These are phyloP conservation scores for Aureobasidium sp. DNA, from an alignment of 2,329 filamentous ascomycete genomes.

Conservation along the genomic window DNA sequence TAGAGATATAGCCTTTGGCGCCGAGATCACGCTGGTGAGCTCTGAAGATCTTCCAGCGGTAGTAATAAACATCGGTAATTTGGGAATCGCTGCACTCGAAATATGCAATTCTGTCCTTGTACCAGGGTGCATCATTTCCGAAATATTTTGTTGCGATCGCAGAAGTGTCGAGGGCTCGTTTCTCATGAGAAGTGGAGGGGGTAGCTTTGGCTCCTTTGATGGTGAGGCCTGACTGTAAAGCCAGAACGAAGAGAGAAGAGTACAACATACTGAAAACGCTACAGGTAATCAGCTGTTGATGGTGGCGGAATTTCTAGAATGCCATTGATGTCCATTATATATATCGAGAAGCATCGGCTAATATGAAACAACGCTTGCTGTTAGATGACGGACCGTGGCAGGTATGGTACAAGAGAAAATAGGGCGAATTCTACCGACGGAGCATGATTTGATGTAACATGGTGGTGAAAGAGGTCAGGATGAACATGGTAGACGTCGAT, in stretches of 20 bases:
- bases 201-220: background rate
- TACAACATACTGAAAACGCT: background rate
- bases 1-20: constrained; percentile 34
- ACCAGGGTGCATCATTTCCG: constrained; percentile 34
- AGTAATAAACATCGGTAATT: constrained; percentile 37
- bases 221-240: background rate
- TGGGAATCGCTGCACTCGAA: constrained; percentile 31
- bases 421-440: background rate
- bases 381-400: background rate
- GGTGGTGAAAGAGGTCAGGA: background rate
- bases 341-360: background rate
- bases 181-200: background rate
- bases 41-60: constrained; percentile 37
- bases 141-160: constrained; percentile 22
- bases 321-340: background rate
- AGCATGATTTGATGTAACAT: background rate
- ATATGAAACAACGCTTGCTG: background rate
- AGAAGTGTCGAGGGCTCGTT: background rate
- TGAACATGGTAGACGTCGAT: background rate
- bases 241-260: background rate
- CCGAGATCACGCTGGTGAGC: constrained; percentile 37
- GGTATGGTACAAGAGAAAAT: background rate
- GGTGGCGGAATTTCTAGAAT: background rate
- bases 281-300: background rate
- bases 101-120: constrained; percentile 29